These are phyloP conservation scores for Pachyrhizus erosus DNA, from an alignment of 306 rosid genomes.

Conservation along the genomic window DNA sequence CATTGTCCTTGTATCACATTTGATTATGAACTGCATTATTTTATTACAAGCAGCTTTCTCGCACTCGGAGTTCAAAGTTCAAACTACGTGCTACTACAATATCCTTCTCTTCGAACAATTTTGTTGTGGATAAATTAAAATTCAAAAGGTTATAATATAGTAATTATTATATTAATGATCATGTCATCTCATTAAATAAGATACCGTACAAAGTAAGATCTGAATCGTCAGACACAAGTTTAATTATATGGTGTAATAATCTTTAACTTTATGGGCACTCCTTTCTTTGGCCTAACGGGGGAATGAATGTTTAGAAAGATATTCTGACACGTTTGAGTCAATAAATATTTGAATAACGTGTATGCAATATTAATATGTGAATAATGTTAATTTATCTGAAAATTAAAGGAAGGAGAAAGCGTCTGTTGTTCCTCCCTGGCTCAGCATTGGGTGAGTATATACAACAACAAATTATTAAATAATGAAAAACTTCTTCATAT, in stretches of 20 bases:
- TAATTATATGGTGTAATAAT: neutral
- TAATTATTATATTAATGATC: neutral
- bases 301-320: neutral
- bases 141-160: neutral
- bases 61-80: neutral
- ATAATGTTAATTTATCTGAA: neutral
- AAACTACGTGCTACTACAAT: neutral
- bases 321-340: neutral
- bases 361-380: neutral
- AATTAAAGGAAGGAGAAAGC: neutral
- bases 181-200: neutral
- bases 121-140: neutral
- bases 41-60: neutral
- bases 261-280: neutral
- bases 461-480: neutral
- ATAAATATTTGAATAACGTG: neutral
- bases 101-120: neutral
- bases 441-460: too few species aligned
- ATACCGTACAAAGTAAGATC: constrained; percentile 3
- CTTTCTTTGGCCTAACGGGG: neutral
- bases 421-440: neutral
- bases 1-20: neutral
- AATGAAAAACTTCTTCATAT: neutral
- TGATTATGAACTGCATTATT: neutral
- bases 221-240: neutral